These are phyloP conservation scores for Ustilago sp. DNA, from an alignment of 1,284 basidiomycete genomes.

Conservation along the genomic window DNA sequence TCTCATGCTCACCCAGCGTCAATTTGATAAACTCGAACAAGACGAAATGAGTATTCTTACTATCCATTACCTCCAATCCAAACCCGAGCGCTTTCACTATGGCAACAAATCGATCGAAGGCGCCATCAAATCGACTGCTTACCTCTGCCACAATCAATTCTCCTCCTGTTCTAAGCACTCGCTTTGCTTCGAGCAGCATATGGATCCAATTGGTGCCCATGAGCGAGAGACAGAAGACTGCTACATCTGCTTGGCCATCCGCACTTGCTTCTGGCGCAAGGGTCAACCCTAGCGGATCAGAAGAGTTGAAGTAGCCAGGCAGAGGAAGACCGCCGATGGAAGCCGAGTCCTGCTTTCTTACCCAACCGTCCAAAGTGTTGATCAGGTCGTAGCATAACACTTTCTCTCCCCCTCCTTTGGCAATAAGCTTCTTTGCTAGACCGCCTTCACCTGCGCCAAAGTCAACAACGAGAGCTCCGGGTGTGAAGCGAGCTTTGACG, in stretches of 20 bases:
- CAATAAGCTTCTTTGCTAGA: conserved; percentile 74
- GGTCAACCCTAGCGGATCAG: conserved; percentile 25
- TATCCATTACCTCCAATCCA: conserved; percentile 75
- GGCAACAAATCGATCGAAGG: conserved; percentile 77
- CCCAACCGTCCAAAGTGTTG: conserved; percentile 77
- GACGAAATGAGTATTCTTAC: conserved; percentile 57
- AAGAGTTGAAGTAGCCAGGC: conserved; percentile 34
- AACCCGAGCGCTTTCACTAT: conserved; percentile 84
- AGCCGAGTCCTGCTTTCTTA: conserved; percentile 60
- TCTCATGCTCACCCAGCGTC: conserved; percentile 1
- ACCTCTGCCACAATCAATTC: conserved; percentile 94
- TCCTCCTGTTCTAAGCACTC: conserved; percentile 83
- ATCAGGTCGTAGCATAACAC: conserved; percentile 81
- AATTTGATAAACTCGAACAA: conserved; percentile 58
- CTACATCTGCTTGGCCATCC: conserved; percentile 82
- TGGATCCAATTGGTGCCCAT: conserved; percentile 98
- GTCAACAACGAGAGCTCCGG: conserved; percentile 83
- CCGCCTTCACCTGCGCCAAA: conserved; percentile 95
- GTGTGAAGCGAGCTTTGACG: conserved; percentile 66
- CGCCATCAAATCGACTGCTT: conserved; percentile 66
- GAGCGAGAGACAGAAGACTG: conserved; percentile 90
- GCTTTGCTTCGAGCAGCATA: conserved; percentile 87
- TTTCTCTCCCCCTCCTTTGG: conserved; percentile 72
- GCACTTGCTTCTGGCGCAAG: conserved; percentile 1
- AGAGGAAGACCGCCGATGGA: conserved; percentile 48